Evolutionary conservation across 768 basidiomycete genomes (phyloP), one percentile per base, ranked within the genome.

Genomic region (Tricholoma sp.): DNA sequence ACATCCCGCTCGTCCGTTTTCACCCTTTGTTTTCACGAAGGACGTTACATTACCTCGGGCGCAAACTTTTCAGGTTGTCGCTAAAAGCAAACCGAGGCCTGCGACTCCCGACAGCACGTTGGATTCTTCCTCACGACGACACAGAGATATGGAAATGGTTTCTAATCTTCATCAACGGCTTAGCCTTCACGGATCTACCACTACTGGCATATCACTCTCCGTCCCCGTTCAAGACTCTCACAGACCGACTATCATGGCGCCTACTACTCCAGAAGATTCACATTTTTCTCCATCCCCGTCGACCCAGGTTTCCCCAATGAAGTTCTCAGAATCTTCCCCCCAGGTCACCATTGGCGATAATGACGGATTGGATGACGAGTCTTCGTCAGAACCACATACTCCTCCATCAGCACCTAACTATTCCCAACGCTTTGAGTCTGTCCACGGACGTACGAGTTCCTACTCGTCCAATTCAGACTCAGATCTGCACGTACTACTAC

Each of bases 161-260:
- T 49, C 56, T 3, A 54, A 52, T 29, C 49, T 56, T 27, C 49
- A 52, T 16, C 50, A 50, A 18, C 59, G 62, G 31, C 55, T 57
- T 5, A 64, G 58, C 46, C 39, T 61, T 11, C 56, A 60, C 5
- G 54, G 56, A 5, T n/a, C 54, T 22, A 59, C 58, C 7, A 29
- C 16, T 7, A 29, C 16, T 7, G 6, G 54, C 8, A 9, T 32
- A 10, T 56, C 53, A 11, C 39, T 51, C 5, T 49, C 39, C 39
- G 51, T 34, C 49, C 54, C 56, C 18, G 16, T 34, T 43, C 46
- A 29, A 27, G 58, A 56, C 12, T 31, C 51, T n/a, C 47, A 14
- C 24, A 49, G 24, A n/a, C 5, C 16, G 7, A n/a, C 5, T 4
- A 16, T 27, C 5, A 29, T 27, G 47, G 47, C 29, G 5, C 27